Base-by-base conservation (phyloP, 1,139 yeast species). In the Magnusiomyces suaveolens region DNA sequence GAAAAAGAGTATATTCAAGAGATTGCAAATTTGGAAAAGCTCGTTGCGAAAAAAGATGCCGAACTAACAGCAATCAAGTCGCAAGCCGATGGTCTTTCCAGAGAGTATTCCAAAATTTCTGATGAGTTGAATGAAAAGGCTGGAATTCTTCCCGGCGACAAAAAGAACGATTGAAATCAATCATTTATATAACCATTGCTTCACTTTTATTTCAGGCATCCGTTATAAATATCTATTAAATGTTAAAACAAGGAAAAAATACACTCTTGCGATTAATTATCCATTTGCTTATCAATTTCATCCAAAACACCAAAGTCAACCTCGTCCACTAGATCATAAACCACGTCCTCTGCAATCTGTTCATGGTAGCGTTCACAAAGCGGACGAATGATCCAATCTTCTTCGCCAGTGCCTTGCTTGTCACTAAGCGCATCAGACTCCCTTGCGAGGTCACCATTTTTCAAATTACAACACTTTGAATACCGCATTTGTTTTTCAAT, bases 301-400 rank as follows among this genome's bases (percentile, higher is more conserved):
- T 10, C 43, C 18, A 16, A 38, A 16, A 38, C n/a, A 10, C 18
- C 43, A 46, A 82, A 87, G 57, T 87, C 94, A 0, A 88, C 79
- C 68, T 92, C 96, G 66, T 92, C 97, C 2, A 92, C 65, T 2
- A 90, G 64, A 67, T 92, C 98, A 81, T 84, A 83, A 4, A 81
- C 82, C 65, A 86, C 78, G 62, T 88, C 96, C 59, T 89, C 96
- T 0, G 88, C 83, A 12, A 88, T 80, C 56, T 75, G 78, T 62
- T 86, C 88, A 24, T 79, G 77, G 63, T 82, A 87, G 41, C 95
- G 69, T 54, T 80, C 81, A 58, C 78, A 69, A 52, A 87, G 73
- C 0, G 86, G 79, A 54, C 72, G 73, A 0, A 78, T 73, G 1
- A 63, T 68, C 2, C 66, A 65, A 16, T 53, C 58, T 1, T 55